A percentile compares a stretch with the other conserved stretches of the same genome.
Evolutionary conservation across 2,329 filamentous ascomycete genomes (phyloP).

Genomic region (Trichoderma aggressivum): DNA sequence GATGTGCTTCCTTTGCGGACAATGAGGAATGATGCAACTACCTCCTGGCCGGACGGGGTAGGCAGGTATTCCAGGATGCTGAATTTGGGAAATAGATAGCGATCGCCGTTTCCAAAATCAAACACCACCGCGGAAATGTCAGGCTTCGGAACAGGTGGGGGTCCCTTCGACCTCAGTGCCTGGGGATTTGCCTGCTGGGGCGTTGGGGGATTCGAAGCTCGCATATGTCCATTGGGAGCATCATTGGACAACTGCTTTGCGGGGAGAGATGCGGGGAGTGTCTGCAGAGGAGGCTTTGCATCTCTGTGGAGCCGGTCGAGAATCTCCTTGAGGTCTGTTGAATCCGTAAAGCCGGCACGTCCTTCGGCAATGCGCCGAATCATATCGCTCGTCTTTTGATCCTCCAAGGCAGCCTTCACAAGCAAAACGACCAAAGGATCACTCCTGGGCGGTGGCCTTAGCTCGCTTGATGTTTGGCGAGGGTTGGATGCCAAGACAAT

Average conservation of each 20-base stretch:
- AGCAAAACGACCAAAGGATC: constrained; percentile 55
- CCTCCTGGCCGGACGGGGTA: constrained; percentile 50
- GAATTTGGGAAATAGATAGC: constrained; percentile 75
- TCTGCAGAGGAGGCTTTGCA: constrained; percentile 35
- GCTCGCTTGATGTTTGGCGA: constrained; percentile 50
- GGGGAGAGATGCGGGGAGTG: constrained; percentile 29
- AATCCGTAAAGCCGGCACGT: constrained; percentile 49
- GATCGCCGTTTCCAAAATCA: constrained; percentile 70
- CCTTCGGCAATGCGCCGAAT: constrained; percentile 53
- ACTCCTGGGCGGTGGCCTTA: constrained; percentile 52
- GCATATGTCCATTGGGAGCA: constrained; percentile 31
- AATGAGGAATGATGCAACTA: constrained; percentile 73
- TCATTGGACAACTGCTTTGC: constrained; percentile 33
- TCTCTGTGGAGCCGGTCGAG: constrained; percentile 49
- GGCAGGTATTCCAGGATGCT: constrained; percentile 68
- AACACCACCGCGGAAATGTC: constrained; percentile 66
- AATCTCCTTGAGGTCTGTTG: constrained; percentile 51
- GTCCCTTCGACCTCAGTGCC: constrained; percentile 58
- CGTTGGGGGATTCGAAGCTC: constrained; percentile 18
- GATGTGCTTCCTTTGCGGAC: constrained; percentile 68
- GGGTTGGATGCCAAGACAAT: constrained; percentile 60
- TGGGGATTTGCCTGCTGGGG: constrained; percentile 42
- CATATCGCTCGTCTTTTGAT: constrained; percentile 46
- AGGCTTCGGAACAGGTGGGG: constrained; percentile 50
- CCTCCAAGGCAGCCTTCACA: constrained; percentile 56